phyloP scores from a whole-genome alignment of 78 protist species.

The Acrasis kona region DNA sequence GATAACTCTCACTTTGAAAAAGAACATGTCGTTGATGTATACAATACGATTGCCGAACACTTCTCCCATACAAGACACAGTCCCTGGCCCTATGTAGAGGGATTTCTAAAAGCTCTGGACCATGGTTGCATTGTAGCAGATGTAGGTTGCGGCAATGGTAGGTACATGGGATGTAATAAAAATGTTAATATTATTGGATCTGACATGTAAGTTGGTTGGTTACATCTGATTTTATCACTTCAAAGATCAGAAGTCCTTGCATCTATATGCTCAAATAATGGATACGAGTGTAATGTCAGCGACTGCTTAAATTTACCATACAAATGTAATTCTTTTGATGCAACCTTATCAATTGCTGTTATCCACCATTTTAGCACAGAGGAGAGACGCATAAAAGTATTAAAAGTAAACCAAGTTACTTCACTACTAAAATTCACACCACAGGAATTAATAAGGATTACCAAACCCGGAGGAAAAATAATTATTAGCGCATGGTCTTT shows the following conservation, averaged over 20 bases:
- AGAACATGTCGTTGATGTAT: constrained; percentile 32
- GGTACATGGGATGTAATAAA: neutral
- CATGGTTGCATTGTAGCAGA: constrained; percentile 17
- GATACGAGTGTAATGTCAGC: neutral
- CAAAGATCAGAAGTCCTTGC: constrained; percentile 1
- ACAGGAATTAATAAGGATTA: no score
- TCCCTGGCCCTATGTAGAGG: constrained; percentile 47
- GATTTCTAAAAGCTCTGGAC: neutral
- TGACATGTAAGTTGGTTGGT: no score
- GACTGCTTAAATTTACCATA: constrained; percentile 18
- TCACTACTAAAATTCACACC: no score
- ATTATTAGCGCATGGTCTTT: no score
- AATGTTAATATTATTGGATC: neutral
- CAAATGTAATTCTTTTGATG: neutral
- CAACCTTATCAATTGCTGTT: constrained; percentile 46
- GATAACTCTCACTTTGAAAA: no score
- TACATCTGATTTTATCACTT: no score
- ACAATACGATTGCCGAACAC: constrained; percentile 44
- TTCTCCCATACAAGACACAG: constrained; percentile 34
- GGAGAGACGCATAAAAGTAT: constrained; percentile 16
- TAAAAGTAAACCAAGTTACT: no score
- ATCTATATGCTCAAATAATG: neutral
- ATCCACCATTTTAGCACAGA: constrained; percentile 43
- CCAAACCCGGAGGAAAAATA: no score
- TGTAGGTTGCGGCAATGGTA: constrained; percentile 67